Evolutionary conservation across 2,329 filamentous ascomycete species (phyloP).

Genomic region (Pyrenophora tritici-repentis): DNA sequence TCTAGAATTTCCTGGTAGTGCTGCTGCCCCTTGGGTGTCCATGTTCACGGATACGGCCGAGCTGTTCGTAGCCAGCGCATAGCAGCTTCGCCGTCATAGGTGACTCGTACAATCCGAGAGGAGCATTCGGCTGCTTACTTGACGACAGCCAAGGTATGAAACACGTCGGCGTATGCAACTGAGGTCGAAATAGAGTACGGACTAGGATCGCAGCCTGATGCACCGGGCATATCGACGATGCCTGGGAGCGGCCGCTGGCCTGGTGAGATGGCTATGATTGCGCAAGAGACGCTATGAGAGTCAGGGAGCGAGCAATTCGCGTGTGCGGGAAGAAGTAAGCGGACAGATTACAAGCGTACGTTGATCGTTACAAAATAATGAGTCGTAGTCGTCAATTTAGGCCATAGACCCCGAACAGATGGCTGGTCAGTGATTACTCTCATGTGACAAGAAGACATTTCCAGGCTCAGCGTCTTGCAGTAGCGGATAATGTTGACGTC

Average conservation of each 20-base stretch:
- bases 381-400: neutral
- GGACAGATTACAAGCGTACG: neutral
- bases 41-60: too few species aligned
- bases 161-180: neutral
- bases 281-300: conserved; percentile 10
- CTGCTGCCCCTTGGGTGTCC: too few species aligned
- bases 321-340: conserved; percentile 7
- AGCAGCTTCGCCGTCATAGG: too few species aligned
- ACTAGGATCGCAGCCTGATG: conserved; percentile 4
- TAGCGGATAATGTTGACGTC: conserved; percentile 1
- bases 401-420: neutral
- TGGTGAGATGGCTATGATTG: conserved; percentile 8
- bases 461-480: conserved; percentile 5
- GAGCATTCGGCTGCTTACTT: too few species aligned
- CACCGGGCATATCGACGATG: neutral
- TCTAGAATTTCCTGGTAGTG: too few species aligned
- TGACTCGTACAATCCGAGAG: too few species aligned
- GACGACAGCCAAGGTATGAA: neutral
- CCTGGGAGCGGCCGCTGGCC: conserved; percentile 6
- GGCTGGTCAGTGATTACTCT: neutral
- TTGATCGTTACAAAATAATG: neutral
- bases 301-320: conserved; percentile 3
- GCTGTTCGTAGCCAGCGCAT: too few species aligned
- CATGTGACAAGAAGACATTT: neutral
- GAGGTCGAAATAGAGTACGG: conserved; percentile 14